A percentile compares a stretch with the other conserved stretches of the same genome.
Evolutionary conservation across 2,329 filamentous ascomycete species (phyloP).

Genomic region (Claviceps quebecensis): DNA sequence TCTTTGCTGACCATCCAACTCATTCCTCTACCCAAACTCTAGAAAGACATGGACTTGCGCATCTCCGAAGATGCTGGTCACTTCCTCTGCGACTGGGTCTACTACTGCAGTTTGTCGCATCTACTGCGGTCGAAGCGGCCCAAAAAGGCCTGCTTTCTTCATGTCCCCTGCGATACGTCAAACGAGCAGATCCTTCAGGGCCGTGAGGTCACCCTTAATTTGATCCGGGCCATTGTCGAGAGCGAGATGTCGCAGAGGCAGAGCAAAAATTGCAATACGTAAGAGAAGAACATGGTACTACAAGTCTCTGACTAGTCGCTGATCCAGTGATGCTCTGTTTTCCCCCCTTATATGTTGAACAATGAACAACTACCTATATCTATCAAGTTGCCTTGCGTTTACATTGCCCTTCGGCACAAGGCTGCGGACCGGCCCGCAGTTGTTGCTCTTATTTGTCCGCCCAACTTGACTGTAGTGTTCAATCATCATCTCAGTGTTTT

Average conservation of each 20-base stretch:
- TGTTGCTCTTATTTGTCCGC: too few relatives aligned
- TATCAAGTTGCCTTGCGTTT: neutral
- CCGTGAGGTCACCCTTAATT: slow-evolving; percentile 35
- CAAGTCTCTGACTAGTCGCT: neutral
- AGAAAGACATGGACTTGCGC: slow-evolving; percentile 32
- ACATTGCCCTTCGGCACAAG: neutral
- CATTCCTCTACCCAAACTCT: neutral
- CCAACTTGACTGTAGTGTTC: too few relatives aligned
- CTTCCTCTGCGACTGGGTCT: slow-evolving; percentile 69
- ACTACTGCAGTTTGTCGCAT: slow-evolving; percentile 52
- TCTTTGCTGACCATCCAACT: neutral
- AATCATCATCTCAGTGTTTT: too few relatives aligned
- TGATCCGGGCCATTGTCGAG: slow-evolving; percentile 44
- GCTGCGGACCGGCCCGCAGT: neutral
- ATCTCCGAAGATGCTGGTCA: slow-evolving; percentile 57
- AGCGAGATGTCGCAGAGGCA: slow-evolving; percentile 23
- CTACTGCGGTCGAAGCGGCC: slow-evolving; percentile 32
- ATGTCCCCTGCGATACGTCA: slow-evolving; percentile 50
- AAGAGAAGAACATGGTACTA: neutral
- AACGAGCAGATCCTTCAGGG: slow-evolving; percentile 34
- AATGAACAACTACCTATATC: neutral
- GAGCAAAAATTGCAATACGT: neutral
- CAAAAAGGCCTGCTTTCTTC: slow-evolving; percentile 51
- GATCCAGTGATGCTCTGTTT: neutral
- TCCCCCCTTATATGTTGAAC: too few relatives aligned